phyloP scores from a whole-genome alignment of 306 rosid genomes.

The Dryas alaskensis region DNA sequence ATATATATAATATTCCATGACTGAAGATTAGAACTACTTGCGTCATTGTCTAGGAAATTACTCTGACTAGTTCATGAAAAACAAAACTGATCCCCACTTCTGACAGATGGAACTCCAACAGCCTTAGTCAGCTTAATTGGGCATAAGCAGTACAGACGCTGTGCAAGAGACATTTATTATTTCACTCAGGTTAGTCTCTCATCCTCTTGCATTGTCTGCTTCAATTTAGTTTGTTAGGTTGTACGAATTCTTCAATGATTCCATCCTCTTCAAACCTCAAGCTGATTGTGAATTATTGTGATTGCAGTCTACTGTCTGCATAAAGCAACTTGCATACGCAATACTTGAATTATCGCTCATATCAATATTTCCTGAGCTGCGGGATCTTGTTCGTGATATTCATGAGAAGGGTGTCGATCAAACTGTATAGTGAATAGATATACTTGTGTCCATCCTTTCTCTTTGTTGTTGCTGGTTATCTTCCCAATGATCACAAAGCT shows the following conservation, averaged over 20 bases:
- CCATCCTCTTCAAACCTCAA: constrained; percentile 18
- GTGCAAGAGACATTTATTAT: constrained; percentile 86
- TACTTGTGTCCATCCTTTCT: not conserved
- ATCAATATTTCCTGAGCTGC: constrained; percentile 87
- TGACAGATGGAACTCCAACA: constrained; percentile 86
- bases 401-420: constrained; percentile 48
- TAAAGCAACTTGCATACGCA: constrained; percentile 83
- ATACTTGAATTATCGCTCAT: constrained; percentile 66
- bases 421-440: constrained; percentile 39
- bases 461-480: constrained; percentile 26
- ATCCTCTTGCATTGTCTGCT: constrained; percentile 16
- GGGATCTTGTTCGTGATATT: constrained; percentile 54
- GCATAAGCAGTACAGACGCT: constrained; percentile 73
- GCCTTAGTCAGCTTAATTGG: constrained; percentile 91
- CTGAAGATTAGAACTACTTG: not conserved
- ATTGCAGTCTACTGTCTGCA: constrained; percentile 69
- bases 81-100: constrained; percentile 19
- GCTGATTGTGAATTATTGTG: not conserved
- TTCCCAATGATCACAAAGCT: constrained; percentile 25
- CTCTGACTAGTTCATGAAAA: not conserved
- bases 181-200: constrained; percentile 75
- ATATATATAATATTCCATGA: not conserved
- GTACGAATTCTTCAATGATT: not conserved
- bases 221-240: constrained; percentile 6
- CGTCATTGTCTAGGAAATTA: not conserved